Evolutionary conservation across 257 asterid genomes (phyloP).

Genomic region (Catharanthus roseus): DNA sequence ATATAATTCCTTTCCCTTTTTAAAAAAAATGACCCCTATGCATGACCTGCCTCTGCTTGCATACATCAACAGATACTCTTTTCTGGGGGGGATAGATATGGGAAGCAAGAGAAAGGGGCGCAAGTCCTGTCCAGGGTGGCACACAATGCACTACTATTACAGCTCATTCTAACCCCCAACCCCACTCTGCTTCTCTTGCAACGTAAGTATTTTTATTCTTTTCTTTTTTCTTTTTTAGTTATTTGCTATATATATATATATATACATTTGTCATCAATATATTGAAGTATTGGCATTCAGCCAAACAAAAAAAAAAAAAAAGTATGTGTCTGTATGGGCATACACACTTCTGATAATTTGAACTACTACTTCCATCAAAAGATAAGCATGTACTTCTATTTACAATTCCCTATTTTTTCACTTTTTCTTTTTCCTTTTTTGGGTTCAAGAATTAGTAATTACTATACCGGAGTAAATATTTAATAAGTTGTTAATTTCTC

Average conservation of each 20-base stretch:
- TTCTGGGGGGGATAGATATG: neutral
- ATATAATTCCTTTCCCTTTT: no score
- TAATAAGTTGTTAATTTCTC: no score
- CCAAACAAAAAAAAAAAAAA: no score
- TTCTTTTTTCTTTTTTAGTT: neutral
- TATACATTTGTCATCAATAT: neutral
- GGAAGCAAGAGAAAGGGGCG: neutral
- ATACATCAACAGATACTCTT: no score
- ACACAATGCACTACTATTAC: slow-evolving; percentile 19
- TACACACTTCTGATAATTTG: neutral
- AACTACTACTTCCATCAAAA: neutral
- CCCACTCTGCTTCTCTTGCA: slow-evolving; percentile 18
- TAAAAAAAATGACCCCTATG: no score
- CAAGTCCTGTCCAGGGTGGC: slow-evolving; percentile 23
- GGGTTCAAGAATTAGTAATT: no score
- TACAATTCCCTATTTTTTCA: no score
- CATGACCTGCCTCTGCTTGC: no score
- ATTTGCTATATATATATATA: no score
- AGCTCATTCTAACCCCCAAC: slow-evolving; percentile 38
- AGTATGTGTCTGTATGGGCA: neutral
- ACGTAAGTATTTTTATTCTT: neutral
- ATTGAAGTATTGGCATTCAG: neutral
- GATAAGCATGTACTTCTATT: neutral
- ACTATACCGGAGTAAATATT: no score
- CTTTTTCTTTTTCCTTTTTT: neutral